Percentiles rank a stretch among this genome's conserved stretches.
Evolutionary conservation across 305 asterid genomes (phyloP).

Genomic region (Fraxinus platypoda): DNA sequence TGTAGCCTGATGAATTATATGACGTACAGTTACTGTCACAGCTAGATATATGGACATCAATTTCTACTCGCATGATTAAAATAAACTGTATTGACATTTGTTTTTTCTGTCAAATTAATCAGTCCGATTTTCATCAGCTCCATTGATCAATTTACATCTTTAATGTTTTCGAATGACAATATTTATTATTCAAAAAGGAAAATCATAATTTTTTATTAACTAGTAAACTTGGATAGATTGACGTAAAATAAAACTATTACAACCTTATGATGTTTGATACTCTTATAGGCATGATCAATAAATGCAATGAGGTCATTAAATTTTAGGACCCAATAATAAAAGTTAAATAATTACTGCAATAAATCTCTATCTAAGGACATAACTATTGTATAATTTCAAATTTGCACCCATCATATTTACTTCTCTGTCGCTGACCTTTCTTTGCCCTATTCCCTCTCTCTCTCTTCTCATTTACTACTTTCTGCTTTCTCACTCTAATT

Average conservation of each 20-base stretch:
- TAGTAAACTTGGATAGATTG: not conserved
- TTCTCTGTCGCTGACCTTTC: slow-evolving; percentile 57
- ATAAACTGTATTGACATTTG: not conserved
- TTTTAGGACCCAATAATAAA: too few relatives aligned
- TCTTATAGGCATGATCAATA: too few relatives aligned
- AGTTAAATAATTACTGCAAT: not conserved
- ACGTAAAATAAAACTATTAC: not conserved
- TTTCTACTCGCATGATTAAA: not conserved
- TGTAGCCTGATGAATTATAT: slow-evolving; percentile 19
- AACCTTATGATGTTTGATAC: not conserved
- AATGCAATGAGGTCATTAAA: too few relatives aligned
- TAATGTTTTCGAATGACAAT: not conserved
- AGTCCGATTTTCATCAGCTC: too few relatives aligned
- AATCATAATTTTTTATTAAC: too few relatives aligned
- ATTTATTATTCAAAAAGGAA: not conserved
- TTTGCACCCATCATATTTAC: slow-evolving; percentile 12
- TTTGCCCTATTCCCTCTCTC: slow-evolving; percentile 17
- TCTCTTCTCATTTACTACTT: slow-evolving; percentile 31
- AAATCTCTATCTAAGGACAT: not conserved
- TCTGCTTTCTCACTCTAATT: slow-evolving; percentile 10
- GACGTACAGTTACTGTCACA: slow-evolving; percentile 19
- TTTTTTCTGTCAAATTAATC: not conserved
- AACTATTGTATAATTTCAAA: not conserved
- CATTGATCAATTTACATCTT: too few relatives aligned
- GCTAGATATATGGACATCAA: not conserved